These are phyloP conservation scores for Sporodiniella umbellata DNA, from an alignment of 371 early-diverging fungal genomes.

Conservation along the genomic window DNA sequence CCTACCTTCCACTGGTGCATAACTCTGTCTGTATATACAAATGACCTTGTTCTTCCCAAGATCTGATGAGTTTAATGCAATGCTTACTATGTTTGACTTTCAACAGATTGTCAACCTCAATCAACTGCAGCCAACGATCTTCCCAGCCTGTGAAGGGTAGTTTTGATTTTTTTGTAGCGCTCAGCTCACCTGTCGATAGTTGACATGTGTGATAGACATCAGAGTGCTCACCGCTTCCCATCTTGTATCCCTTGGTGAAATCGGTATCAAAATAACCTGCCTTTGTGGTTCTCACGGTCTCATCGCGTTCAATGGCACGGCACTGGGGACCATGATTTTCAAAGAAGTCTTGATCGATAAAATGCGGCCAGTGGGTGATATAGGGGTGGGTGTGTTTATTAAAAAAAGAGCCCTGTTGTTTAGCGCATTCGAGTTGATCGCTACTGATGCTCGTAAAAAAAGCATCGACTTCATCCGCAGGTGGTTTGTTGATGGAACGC, in stretches of 20 bases:
- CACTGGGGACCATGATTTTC: slow-evolving; percentile 11
- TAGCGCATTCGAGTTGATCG: slow-evolving; percentile 15
- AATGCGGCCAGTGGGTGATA: slow-evolving; percentile 28
- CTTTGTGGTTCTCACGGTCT: neutral
- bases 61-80: slow-evolving; percentile 66
- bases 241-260: slow-evolving; percentile 16
- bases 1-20: slow-evolving; percentile 75
- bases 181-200: slow-evolving; percentile 51
- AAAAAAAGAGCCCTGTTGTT: slow-evolving; percentile 7
- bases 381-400: slow-evolving; percentile 3
- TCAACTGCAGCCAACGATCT: slow-evolving; percentile 71
- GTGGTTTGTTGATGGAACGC: neutral
- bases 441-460: slow-evolving; percentile 21
- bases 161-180: slow-evolving; percentile 79
- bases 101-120: slow-evolving; percentile 81
- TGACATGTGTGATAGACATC: slow-evolving; percentile 70
- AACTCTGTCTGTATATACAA: slow-evolving; percentile 89
- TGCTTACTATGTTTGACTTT: slow-evolving; percentile 53
- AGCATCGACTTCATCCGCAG: slow-evolving; percentile 26
- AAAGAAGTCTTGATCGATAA: slow-evolving; percentile 35
- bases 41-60: slow-evolving; percentile 92
- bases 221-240: slow-evolving; percentile 82
- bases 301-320: slow-evolving; percentile 6
- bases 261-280: slow-evolving; percentile 31
- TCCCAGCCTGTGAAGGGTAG: slow-evolving; percentile 64